phyloP scores from a whole-genome alignment of 2,329 filamentous ascomycete genomes.

The Xylariaceae sp. region DNA sequence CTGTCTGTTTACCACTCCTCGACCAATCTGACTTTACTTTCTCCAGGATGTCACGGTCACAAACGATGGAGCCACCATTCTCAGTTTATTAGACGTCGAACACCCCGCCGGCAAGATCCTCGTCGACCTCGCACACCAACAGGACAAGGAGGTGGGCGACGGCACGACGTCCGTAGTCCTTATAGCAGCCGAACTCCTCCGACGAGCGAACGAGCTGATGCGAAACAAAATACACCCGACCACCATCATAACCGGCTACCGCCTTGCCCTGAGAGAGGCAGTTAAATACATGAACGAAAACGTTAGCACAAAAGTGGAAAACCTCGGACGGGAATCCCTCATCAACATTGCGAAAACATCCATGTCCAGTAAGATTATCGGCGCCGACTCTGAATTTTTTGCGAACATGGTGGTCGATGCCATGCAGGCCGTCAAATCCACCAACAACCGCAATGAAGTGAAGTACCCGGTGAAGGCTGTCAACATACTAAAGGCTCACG shows the following conservation, averaged over 20 bases:
- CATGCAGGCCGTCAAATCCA: constrained; percentile 90
- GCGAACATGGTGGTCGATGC: constrained; percentile 95
- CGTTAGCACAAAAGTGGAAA: constrained; percentile 91
- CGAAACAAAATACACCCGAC: constrained; percentile 99
- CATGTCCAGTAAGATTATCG: constrained; percentile 99
- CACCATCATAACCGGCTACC: constrained; percentile 97
- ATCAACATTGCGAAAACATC: constrained; percentile 96
- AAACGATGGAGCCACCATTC: constrained; percentile 96
- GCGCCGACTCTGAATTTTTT: constrained; percentile 93
- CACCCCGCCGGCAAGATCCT: constrained; percentile 98
- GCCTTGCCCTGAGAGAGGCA: constrained; percentile 89
- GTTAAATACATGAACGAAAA: constrained; percentile 99
- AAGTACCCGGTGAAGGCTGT: constrained; percentile 99
- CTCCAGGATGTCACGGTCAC: constrained; percentile 91
- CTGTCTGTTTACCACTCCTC: neutral
- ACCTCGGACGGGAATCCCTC: constrained; percentile 82
- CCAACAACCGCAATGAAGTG: constrained; percentile 81
- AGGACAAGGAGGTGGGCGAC: constrained; percentile 98
- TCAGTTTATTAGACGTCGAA: constrained; percentile 92
- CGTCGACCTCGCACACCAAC: constrained; percentile 94
- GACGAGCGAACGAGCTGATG: constrained; percentile 94
- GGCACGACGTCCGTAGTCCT: constrained; percentile 97
- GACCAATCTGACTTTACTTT: constrained; percentile 18
- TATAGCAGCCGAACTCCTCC: constrained; percentile 91
- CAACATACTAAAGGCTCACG: constrained; percentile 97